A percentile compares a stretch with the other conserved stretches of the same genome.
Evolutionary conservation across 257 asterid species (phyloP).

Genomic region (Penstemon eatonii): DNA sequence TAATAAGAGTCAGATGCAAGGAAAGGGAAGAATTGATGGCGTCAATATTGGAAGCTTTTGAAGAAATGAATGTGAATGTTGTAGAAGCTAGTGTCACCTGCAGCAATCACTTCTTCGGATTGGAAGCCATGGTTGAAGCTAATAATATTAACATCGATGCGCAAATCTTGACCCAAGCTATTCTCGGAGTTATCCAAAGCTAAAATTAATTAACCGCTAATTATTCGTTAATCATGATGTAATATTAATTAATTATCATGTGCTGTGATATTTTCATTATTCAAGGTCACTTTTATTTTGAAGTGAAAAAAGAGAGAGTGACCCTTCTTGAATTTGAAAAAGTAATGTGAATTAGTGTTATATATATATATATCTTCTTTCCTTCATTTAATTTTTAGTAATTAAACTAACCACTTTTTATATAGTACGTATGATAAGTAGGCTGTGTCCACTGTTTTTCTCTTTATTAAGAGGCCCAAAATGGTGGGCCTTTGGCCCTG

Average conservation of each 20-base stretch:
- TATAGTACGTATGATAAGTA: too few relatives aligned
- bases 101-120: constrained; percentile 45
- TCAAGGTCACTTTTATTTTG: constrained; percentile 36
- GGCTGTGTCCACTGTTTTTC: too few relatives aligned
- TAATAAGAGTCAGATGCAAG: constrained; percentile 64
- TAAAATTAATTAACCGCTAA: neutral
- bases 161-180: constrained; percentile 35
- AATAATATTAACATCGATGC: constrained; percentile 35
- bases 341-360: too few relatives aligned
- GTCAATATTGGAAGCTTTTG: constrained; percentile 59
- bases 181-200: constrained; percentile 44
- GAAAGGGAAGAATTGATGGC: constrained; percentile 47
- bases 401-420: too few relatives aligned
- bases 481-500: too few relatives aligned
- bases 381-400: too few relatives aligned
- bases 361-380: too few relatives aligned
- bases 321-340: neutral
- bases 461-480: too few relatives aligned
- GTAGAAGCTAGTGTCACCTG: constrained; percentile 46
- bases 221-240: neutral
- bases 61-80: constrained; percentile 50
- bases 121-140: constrained; percentile 72
- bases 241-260: neutral
- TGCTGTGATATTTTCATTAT: constrained; percentile 23
- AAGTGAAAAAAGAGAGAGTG: constrained; percentile 29